Conservation (phyloP, 306 rosid genomes). For the Benincasa hispida region DNA sequence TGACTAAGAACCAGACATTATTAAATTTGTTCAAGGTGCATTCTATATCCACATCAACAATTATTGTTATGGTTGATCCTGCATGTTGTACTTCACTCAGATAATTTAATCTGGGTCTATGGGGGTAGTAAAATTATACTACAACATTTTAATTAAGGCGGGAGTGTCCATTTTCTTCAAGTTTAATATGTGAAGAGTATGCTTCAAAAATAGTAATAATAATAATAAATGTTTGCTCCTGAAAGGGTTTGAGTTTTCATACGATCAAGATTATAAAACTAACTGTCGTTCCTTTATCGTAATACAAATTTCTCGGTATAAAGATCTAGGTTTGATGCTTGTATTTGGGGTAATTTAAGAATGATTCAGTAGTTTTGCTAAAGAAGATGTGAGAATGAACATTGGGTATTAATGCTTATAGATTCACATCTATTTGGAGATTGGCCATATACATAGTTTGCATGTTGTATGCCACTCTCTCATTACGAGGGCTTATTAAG, state of each 20-base stretch:
- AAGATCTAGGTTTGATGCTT: no score
- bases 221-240: not conserved
- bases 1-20: constrained; percentile 94
- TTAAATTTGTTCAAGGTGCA: constrained; percentile 80
- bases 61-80: not conserved
- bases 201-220: no score
- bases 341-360: no score
- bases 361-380: no score
- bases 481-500: not conserved
- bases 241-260: not conserved
- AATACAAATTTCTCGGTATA: no score
- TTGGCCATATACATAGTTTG: not conserved
- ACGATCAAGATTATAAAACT: no score
- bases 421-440: not conserved
- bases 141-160: not conserved
- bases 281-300: no score
- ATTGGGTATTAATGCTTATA: not conserved
- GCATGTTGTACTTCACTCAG: not conserved
- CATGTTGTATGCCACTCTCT: not conserved
- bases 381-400: no score
- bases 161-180: not conserved
- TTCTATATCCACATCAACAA: constrained; percentile 4
- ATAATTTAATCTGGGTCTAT: not conserved
- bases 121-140: not conserved
- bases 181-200: not conserved